Evolutionary conservation across 2,329 filamentous ascomycete species (phyloP), one percentile per base, ranked within the genome.

Genomic region (Xylariaceae sp.): DNA sequence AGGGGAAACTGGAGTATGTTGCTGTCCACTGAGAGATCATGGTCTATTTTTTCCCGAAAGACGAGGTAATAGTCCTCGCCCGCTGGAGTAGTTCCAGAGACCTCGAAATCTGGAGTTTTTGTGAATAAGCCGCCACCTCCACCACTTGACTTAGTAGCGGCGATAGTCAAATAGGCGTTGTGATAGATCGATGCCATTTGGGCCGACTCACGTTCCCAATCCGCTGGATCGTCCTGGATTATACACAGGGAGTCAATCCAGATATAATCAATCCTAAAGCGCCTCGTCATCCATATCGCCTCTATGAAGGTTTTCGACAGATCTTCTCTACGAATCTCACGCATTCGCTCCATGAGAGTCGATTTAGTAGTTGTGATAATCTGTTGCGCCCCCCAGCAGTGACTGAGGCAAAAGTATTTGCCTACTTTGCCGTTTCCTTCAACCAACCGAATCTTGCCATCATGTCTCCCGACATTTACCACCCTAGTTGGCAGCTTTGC

Each of bases 141-240:
- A 48, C 40, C 42, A 14, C 40, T 41, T 9, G 49, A 58, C 19
- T 48, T 50, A 9, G 48, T 58, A n/a, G 52, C 50, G 12, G 57
- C 57, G n/a, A 56, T 44, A 20, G 62, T 62, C 7, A 59, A 42
- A 41, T 64, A 60, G 4, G 55, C 59, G 18, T 61, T 56, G 16
- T 50, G 60, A 20, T 62, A 62, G n/a, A 61, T 54, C n/a, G 52
- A 54, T 14, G 56, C 55, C 62, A 65, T 62, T 47, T 48, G 32
- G 16, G 56, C 55, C 23, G 60, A 57, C 46, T 64, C 54, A 12
- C 41, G 37, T 37, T 49, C 42, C 57, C 54, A 62, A 41, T 60
- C 60, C 6, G 23, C 37, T 6, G 23, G 12, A 21, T 54, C 52
- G 6, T 54, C 52, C 19, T 62, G 57, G n/a, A 53, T 54, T 26